phyloP scores from a whole-genome alignment of 192 early-diverging fungal species.

The Podila clonocystis region DNA sequence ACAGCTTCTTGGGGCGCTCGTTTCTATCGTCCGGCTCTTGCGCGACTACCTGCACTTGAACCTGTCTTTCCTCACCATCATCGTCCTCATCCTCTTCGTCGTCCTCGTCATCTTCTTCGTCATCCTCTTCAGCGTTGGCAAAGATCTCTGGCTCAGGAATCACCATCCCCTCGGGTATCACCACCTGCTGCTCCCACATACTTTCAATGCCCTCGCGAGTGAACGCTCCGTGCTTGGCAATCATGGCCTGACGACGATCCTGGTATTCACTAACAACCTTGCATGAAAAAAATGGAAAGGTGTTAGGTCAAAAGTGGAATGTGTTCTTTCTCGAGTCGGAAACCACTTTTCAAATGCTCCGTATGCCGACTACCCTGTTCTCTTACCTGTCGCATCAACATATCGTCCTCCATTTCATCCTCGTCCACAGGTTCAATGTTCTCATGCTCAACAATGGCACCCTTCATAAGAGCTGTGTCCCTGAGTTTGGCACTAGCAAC shows the following conservation, averaged over 20 bases:
- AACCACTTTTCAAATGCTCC: not conserved
- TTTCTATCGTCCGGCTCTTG: conserved; percentile 29
- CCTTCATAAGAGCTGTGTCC: conserved; percentile 55
- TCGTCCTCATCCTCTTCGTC: not conserved
- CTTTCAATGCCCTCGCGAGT: conserved; percentile 35
- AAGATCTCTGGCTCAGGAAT: conserved; percentile 21
- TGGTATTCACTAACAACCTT: conserved; percentile 52
- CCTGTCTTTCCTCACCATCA: not conserved
- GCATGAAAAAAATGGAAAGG: not conserved
- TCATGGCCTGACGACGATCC: conserved; percentile 49
- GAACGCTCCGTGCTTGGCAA: conserved; percentile 35
- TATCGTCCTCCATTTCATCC: conserved; percentile 60
- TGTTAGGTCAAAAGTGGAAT: no score
- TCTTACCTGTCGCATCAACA: conserved; percentile 58
- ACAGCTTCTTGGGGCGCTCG: conserved; percentile 37
- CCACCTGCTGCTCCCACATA: conserved; percentile 46
- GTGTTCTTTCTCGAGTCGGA: no score
- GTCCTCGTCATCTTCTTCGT: not conserved
- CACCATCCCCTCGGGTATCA: conserved; percentile 45
- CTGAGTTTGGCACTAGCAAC: conserved; percentile 27
- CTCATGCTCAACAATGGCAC: conserved; percentile 57
- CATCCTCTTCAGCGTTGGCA: not conserved
- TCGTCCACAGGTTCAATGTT: conserved; percentile 52
- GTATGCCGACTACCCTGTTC: not conserved
- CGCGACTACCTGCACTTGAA: not conserved